Evolutionary conservation across 2,329 filamentous ascomycete species (phyloP).

Genomic region (Diaporthe humulicola): DNA sequence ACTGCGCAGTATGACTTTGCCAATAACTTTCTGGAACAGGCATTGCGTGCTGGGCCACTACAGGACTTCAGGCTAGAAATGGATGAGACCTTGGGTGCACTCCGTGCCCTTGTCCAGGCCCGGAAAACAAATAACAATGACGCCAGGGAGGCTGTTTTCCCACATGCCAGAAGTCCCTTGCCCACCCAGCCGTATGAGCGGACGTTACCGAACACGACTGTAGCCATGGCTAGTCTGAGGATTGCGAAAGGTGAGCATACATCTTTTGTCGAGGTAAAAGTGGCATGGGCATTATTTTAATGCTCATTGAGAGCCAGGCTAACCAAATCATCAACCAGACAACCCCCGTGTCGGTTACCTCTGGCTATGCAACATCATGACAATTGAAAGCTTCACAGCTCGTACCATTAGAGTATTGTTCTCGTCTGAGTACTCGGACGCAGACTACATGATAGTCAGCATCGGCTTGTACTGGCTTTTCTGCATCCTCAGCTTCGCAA

Average conservation of each 20-base stretch:
- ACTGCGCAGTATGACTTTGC: constrained; percentile 62
- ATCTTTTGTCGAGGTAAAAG: background rate
- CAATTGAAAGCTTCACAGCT: constrained; percentile 15
- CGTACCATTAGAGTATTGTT: background rate
- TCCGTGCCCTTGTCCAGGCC: constrained; percentile 48
- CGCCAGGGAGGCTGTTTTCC: background rate
- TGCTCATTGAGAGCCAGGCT: background rate
- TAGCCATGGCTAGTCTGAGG: constrained; percentile 4
- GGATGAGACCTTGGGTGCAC: constrained; percentile 51
- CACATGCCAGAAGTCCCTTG: background rate
- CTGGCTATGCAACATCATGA: constrained; percentile 12
- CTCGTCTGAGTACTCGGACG: constrained; percentile 5
- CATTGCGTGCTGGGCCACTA: constrained; percentile 45
- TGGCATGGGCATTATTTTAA: too few species aligned
- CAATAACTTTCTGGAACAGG: constrained; percentile 57
- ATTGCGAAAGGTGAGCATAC: constrained; percentile 4
- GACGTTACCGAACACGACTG: background rate
- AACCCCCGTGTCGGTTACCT: background rate
- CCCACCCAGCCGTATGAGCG: background rate
- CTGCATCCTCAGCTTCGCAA: background rate
- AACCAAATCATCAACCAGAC: background rate
- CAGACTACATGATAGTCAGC: constrained; percentile 14
- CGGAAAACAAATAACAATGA: constrained; percentile 46
- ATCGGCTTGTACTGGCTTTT: constrained; percentile 24
- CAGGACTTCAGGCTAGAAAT: constrained; percentile 49